These are phyloP conservation scores for Podospora australis DNA, from an alignment of 495 filamentous ascomycete genomes.

Conservation along the genomic window DNA sequence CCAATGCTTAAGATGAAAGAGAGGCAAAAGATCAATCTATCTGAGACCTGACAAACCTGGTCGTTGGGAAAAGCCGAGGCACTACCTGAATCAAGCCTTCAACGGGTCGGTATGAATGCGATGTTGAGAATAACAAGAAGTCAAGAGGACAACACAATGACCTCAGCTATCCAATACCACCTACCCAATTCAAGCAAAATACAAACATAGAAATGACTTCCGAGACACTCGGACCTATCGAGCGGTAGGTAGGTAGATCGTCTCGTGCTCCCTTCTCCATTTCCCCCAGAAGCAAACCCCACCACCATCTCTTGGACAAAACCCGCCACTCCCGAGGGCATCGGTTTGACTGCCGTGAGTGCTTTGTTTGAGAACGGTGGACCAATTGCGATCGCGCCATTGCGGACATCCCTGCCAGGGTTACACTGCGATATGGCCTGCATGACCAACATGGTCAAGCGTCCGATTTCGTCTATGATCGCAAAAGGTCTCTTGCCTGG, in stretches of 20 bases:
- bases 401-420: constrained; percentile 2
- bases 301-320: background rate
- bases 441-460: constrained; percentile 5
- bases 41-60: constrained; percentile 1
- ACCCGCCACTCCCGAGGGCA: constrained; percentile 5
- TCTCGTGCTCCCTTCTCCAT: background rate
- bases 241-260: background rate
- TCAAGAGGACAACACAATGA: background rate
- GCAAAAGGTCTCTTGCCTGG: background rate
- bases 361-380: background rate
- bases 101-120: background rate
- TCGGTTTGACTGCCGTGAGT: background rate
- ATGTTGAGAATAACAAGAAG: background rate
- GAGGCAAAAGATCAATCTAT: background rate
- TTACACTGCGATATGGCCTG: constrained; percentile 14
- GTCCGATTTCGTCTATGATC: background rate
- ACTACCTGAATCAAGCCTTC: background rate
- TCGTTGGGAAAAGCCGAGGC: background rate
- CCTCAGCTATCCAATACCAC: constrained; percentile 12
- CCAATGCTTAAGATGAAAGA: background rate
- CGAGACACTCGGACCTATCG: constrained; percentile 4
- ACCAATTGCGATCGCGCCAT: constrained; percentile 15
- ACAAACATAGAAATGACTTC: background rate
- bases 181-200: constrained; percentile 10
- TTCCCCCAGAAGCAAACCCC: background rate